Evolutionary conservation across 2,329 filamentous ascomycete species (phyloP).

Genomic region (Fusarium clavum): DNA sequence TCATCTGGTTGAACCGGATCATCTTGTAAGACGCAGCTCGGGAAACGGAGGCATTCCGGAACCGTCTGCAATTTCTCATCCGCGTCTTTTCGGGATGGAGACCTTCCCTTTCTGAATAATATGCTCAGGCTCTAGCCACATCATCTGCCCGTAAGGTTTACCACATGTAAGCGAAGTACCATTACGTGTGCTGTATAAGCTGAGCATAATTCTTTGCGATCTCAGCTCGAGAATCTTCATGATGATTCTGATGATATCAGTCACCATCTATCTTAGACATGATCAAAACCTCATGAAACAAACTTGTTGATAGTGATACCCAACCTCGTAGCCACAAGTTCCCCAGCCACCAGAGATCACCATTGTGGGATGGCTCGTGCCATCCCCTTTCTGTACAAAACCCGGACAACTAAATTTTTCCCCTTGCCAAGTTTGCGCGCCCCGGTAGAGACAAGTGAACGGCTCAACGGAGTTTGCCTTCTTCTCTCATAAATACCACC

Average conservation of each 20-base stretch:
- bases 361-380: constrained; percentile 24
- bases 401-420: constrained; percentile 54
- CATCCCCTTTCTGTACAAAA: constrained; percentile 32
- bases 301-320: constrained; percentile 9
- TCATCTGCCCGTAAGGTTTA: not conserved
- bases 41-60: constrained; percentile 24
- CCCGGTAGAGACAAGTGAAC: constrained; percentile 56
- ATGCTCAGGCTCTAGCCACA: constrained; percentile 20
- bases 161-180: not conserved
- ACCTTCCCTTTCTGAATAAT: constrained; percentile 12
- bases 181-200: not conserved
- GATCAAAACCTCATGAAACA: not conserved
- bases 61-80: constrained; percentile 7
- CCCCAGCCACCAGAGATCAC: constrained; percentile 29
- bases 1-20: not conserved
- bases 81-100: constrained; percentile 11
- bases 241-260: not conserved
- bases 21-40: constrained; percentile 28
- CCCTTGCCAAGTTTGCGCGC: constrained; percentile 47
- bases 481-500: constrained; percentile 60
- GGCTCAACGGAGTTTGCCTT: constrained; percentile 51
- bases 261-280: not conserved
- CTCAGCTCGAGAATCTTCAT: not conserved
- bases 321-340: constrained; percentile 19
- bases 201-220: not conserved